Base-by-base conservation (phyloP, 1,139 yeast genomes). In the Hyphopichia buzzinii region DNA sequence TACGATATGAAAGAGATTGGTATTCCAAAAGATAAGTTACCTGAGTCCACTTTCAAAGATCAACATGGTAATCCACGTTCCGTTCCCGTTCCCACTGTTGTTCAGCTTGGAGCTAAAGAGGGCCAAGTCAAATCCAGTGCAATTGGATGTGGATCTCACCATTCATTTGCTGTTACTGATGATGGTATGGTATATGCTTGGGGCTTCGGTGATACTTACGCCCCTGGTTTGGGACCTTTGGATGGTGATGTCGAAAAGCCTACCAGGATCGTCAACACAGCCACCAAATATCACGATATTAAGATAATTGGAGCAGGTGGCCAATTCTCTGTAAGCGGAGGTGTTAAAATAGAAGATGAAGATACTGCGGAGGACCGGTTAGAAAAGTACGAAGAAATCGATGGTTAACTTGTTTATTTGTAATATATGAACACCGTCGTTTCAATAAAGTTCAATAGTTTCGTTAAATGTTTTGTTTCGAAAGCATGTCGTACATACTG, bases 161-260 rank as follows among this genome's bases (percentile, higher is more conserved):
- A 92, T 57, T 84, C 95, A 1, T 64, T 92, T 42, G 97, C 96
- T 2, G 74, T 90, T 4, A 80, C 94, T 7, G 77, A 72, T 25
- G 90, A 87, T 48, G 98, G 99, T 4, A 67, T 85, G 39, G 86
- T 81, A 1, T 92, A 82, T 66, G 78, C 97, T 1, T 92, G 99
- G 99, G 99, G 99, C 1, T 92, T 90, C 57, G 97, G 94, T 33
- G 97, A 90, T 47, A 89, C 96, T 0, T 92, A 87, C 57, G 98
- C 95, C 16, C 82, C 92, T 24, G 99, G 99, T 4, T 80, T 89
- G 41, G 98, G 98, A 8, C 92, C 90, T 7, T 74, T 84, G 24
- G 96, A 87, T 31, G 97, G 86, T 33, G 97, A 90, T 57, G 82
- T 89, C 33, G 96, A 84, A 40, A 66, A 65, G 15, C 97, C 97